A percentile compares a stretch with the other conserved stretches of the same genome.
Conservation (phyloP, 768 basidiomycete genomes). For the Mycena epipterygia region DNA sequence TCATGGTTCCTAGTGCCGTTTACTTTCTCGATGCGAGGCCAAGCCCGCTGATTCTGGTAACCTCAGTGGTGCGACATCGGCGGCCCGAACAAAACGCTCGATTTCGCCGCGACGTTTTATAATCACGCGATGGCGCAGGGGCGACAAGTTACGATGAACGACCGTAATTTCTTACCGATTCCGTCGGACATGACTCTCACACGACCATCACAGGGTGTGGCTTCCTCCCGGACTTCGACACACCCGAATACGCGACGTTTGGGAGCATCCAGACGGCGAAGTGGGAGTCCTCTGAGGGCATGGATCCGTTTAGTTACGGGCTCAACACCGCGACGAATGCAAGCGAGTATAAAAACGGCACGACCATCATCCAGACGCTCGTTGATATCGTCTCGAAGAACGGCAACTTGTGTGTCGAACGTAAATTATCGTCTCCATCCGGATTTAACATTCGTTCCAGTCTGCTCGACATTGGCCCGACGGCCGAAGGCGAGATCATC, state of each 20-base stretch:
- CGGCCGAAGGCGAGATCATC: conserved; percentile 67
- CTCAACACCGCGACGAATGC: conserved; percentile 58
- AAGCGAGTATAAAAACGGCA: conserved; percentile 61
- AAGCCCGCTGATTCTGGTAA: not conserved
- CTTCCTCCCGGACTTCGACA: conserved; percentile 65
- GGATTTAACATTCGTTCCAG: conserved; percentile 38
- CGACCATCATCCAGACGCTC: conserved; percentile 63
- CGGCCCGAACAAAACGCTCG: conserved; percentile 59
- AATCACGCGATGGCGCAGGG: conserved; percentile 55
- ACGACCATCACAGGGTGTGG: conserved; percentile 55
- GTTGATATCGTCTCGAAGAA: conserved; percentile 74
- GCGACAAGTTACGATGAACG: conserved; percentile 61
- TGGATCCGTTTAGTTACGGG: conserved; percentile 69
- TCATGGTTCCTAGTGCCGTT: conserved; percentile 58
- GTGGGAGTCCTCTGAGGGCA: conserved; percentile 74
- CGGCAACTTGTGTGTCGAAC: conserved; percentile 65
- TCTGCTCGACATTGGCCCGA: conserved; percentile 67
- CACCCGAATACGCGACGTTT: conserved; percentile 67
- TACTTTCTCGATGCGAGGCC: not conserved
- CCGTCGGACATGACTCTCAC: not conserved
- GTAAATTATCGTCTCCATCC: not conserved
- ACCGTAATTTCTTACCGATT: conserved; percentile 42
- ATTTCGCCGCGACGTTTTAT: conserved; percentile 62
- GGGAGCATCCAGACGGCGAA: conserved; percentile 58
- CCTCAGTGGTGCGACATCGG: conserved; percentile 71